Conservation (phyloP, 192 early-diverging fungal genomes). For the Podochytrium sp. region DNA sequence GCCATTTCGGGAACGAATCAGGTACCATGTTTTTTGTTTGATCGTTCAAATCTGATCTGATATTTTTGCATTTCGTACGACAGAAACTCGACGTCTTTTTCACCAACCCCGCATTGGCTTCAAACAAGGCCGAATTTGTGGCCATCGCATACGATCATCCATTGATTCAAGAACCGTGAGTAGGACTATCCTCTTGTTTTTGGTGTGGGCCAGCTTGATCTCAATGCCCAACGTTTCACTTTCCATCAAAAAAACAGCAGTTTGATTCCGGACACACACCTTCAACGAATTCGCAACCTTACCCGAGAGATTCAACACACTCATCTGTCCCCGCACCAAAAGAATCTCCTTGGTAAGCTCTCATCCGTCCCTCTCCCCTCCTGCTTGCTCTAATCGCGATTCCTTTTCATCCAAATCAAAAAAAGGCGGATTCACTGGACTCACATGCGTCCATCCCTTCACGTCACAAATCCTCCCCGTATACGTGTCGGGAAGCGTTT, state of each 20-base stretch:
- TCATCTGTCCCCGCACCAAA: background rate
- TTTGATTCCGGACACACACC: no score
- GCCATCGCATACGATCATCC: conserved; percentile 40
- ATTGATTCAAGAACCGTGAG: conserved; percentile 6
- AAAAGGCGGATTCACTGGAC: conserved; percentile 7
- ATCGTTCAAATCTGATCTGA: background rate
- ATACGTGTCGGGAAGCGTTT: background rate
- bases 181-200: no score
- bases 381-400: background rate
- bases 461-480: background rate
- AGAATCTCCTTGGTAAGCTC: background rate
- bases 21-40: background rate
- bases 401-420: background rate
- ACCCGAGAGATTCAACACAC: background rate
- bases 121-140: conserved; percentile 12
- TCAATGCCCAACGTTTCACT: no score
- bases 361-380: no score
- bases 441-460: conserved; percentile 2
- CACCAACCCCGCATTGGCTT: background rate
- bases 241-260: no score
- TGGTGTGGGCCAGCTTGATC: no score
- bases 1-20: background rate
- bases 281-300: no score
- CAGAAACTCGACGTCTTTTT: conserved; percentile 5
- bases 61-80: background rate